phyloP scores from a whole-genome alignment of 441 rosid species.

The Syzygium malaccense region DNA sequence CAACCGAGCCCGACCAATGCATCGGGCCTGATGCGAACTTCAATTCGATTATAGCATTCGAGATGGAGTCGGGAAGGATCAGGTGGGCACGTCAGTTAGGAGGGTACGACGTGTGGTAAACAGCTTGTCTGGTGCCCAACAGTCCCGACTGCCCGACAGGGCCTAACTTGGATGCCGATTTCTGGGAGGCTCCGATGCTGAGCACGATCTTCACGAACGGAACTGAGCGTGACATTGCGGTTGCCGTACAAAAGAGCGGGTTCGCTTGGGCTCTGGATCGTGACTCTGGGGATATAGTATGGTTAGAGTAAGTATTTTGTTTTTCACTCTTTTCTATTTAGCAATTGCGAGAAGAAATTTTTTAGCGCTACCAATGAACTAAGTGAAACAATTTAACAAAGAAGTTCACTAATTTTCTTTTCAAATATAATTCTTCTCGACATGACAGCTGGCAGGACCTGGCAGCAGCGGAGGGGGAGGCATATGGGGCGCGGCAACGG shows the following conservation, averaged over 20 bases:
- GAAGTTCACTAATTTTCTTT: background rate
- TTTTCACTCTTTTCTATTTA: background rate
- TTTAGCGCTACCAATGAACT: background rate
- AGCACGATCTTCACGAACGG: slow-evolving; percentile 8
- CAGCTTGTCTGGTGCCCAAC: slow-evolving; percentile 19
- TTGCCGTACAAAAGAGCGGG: slow-evolving; percentile 36
- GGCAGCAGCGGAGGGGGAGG: slow-evolving; percentile 26
- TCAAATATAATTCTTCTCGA: background rate
- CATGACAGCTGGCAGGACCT: slow-evolving; percentile 24
- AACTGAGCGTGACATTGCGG: slow-evolving; percentile 6
- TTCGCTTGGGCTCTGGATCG: slow-evolving; percentile 35
- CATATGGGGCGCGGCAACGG: slow-evolving; percentile 32
- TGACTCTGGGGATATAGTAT: slow-evolving; percentile 20
- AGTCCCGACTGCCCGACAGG: slow-evolving; percentile 29
- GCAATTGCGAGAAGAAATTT: background rate
- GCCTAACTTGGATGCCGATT: slow-evolving; percentile 31
- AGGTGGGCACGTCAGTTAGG: slow-evolving; percentile 25
- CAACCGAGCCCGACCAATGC: slow-evolving; percentile 24
- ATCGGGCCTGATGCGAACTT: slow-evolving; percentile 20
- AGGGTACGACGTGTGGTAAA: slow-evolving; percentile 30
- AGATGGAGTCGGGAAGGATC: slow-evolving; percentile 5
- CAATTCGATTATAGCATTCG: slow-evolving; percentile 3
- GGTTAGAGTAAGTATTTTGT: slow-evolving; percentile 20
- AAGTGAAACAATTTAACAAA: background rate
- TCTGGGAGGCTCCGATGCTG: slow-evolving; percentile 32